Evolutionary conservation across 2,329 filamentous ascomycete species (phyloP).

Genomic region (Talaromyces sp.): DNA sequence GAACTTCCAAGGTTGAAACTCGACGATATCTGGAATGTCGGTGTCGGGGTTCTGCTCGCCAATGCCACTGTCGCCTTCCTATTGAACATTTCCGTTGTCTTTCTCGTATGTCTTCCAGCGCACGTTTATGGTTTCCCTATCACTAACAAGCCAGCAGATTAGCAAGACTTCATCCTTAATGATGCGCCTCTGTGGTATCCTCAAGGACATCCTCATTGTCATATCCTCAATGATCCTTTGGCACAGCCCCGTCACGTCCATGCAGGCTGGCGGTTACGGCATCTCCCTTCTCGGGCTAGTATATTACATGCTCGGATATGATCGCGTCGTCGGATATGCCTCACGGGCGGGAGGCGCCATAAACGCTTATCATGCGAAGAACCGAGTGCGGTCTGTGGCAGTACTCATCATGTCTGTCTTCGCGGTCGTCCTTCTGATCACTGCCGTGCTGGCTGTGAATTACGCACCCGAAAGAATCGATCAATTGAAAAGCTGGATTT

Average conservation of each 20-base stretch:
- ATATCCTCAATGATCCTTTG: slow-evolving; percentile 71
- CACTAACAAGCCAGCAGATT: slow-evolving; percentile 52
- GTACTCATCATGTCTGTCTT: slow-evolving; percentile 61
- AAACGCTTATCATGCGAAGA: slow-evolving; percentile 77
- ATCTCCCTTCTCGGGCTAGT: slow-evolving; percentile 63
- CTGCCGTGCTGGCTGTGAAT: slow-evolving; percentile 55
- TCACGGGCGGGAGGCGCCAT: slow-evolving; percentile 55
- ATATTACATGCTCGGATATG: slow-evolving; percentile 67
- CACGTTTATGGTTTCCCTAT: not conserved
- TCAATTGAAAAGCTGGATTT: slow-evolving; percentile 32
- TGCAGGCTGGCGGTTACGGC: slow-evolving; percentile 73
- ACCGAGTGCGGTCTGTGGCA: slow-evolving; percentile 71
- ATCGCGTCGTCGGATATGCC: slow-evolving; percentile 31
- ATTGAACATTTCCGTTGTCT: slow-evolving; percentile 77
- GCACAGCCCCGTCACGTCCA: slow-evolving; percentile 62
- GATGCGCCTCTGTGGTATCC: slow-evolving; percentile 77
- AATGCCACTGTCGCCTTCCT: slow-evolving; percentile 75
- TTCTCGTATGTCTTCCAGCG: slow-evolving; percentile 58
- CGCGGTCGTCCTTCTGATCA: slow-evolving; percentile 67
- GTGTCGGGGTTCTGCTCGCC: slow-evolving; percentile 60
- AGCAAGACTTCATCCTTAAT: slow-evolving; percentile 82
- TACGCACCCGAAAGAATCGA: slow-evolving; percentile 33
- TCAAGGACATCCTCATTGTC: slow-evolving; percentile 83
- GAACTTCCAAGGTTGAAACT: slow-evolving; percentile 64
- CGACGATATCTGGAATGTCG: slow-evolving; percentile 62